Base-by-base conservation (phyloP, 805 yeast genomes). In the Ogataea paradorogensis region DNA sequence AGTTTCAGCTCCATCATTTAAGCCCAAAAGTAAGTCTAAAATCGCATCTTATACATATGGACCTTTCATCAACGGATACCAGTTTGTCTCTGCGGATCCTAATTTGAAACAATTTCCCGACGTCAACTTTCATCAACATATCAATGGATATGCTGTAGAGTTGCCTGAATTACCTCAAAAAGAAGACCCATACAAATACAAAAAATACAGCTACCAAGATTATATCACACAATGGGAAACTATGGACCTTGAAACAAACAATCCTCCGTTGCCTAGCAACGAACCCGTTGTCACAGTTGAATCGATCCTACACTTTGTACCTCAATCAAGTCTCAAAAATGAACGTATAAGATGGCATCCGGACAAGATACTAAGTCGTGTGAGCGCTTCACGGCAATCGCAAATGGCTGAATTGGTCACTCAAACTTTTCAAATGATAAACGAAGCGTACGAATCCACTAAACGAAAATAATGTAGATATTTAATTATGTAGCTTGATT, bases 271-370 rank as follows among this genome's bases (percentile, higher is more conserved):
- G 2, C 39, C 53, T 1, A 42, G 47, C 3, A 4, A 11, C 2
- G 22, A 40, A 3, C 32, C 45, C 2, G 54, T 56, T 9, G 30
- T 60, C 2, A 40, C 30, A 16, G 20, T 29, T 3, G 37, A 36
- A 1, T 38, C 37, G 6, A 38, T 61, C 10, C 11, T 15, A 4
- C 15, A 10, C 1, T 61, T 61, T 33, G 22, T 61, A 4, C 27
- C 43, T 2, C 33, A 34, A 26, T 40, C 49, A 5, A 45, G 60
- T 8, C 43, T 67, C 16, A 76, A 71, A 42, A 48, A 43, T 21
- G 88, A 82, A 49, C 56, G 88, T 39, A 56, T 81, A 5, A 59
- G 75, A 45, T 82, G 88, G 88, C 89, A 82, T 55, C 89, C 89
- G 1, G 89, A 82, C 52, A 73, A 71, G 51, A 74, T 82, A 80